Evolutionary conservation across 176 grass and related monocot genomes (phyloP).

Genomic region (Juncus inflexus): DNA sequence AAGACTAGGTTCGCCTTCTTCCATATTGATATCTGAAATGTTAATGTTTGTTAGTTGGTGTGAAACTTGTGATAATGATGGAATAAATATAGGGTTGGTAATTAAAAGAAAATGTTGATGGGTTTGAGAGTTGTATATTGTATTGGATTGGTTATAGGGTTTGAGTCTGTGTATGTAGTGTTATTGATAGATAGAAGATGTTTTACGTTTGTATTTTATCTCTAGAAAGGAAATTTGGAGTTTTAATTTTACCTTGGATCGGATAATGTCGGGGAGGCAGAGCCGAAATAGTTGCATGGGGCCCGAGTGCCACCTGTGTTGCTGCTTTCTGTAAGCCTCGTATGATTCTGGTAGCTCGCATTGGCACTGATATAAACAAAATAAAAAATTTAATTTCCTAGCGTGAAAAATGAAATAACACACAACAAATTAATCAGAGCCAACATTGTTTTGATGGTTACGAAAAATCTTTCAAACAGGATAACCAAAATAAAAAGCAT

Average conservation of each 20-base stretch:
- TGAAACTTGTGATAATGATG: too few species aligned
- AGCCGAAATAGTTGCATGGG: constrained; percentile 57
- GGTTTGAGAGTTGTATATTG: background rate
- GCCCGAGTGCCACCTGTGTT: constrained; percentile 50
- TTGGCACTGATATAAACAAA: constrained; percentile 35
- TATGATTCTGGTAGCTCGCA: constrained; percentile 54
- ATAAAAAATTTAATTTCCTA: background rate
- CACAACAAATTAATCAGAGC: background rate
- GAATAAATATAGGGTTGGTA: too few species aligned
- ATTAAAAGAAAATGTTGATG: too few species aligned
- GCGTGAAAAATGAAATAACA: background rate
- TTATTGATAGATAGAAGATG: background rate
- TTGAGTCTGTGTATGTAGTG: background rate
- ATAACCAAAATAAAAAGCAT: constrained; percentile 3
- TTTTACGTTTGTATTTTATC: background rate
- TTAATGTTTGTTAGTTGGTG: too few species aligned
- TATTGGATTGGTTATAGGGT: background rate
- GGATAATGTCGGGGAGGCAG: constrained; percentile 45
- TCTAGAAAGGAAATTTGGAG: background rate
- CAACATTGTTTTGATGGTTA: background rate
- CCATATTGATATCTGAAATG: constrained; percentile 38
- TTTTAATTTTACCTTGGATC: constrained; percentile 36
- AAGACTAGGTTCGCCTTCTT: constrained; percentile 47
- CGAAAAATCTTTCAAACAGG: constrained; percentile 7
- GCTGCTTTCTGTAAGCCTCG: constrained; percentile 50